Base-by-base conservation (phyloP, 441 rosid species). In the Brassica hybrid region DNA sequence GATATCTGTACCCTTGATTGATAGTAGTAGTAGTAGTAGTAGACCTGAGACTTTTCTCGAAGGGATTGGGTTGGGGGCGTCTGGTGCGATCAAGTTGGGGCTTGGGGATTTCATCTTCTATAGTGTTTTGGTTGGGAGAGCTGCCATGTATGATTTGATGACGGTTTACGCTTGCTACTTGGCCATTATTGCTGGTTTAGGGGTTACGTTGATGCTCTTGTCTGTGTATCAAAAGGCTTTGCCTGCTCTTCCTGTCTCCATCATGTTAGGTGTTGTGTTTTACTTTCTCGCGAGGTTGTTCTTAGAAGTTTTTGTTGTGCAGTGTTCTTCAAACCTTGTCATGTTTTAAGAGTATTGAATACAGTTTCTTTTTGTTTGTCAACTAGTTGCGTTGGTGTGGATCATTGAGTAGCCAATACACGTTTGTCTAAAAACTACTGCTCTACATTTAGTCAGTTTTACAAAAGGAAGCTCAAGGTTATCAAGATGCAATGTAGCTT, bases 71-170 rank as follows among this genome's bases (percentile, higher is more conserved):
- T 85, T 92, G 83, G 98, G 97, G 18, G 85, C 94, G 16, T 83
- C 91, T 0, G 98, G 97, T 73, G 97, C 98, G 25, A 89, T 94
- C 71, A 94, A 94, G 85, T 85, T 94, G 67, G 98, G 97, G 48
- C 86, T 94, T 52, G 98, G 97, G 2, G 97, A 92, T 85, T 90
- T 94, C 67, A 90, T 92, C 65, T 94, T 94, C 88, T 94, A 92
- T 79, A 94, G 97, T 21, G 98, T 91, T 73, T 80, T 92, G 76
- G 97, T 94, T 73, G 97, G 97, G 36, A 90, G 97, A 80, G 96
- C 97, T 18, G 97, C 97, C 2, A 89, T 92, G 97, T 94, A 92
- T 57, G 97, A 92, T 85, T 79, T 87, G 77, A 91, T 94, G 99
- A 91, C 96, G 7, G 97, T 92, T 16, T 94, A 94, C 76, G 97